A percentile compares a stretch with the other conserved stretches of the same genome.
These are phyloP conservation scores for Rhodamnia argentea DNA, from an alignment of 345 rosid genomes.

Conservation along the genomic window DNA sequence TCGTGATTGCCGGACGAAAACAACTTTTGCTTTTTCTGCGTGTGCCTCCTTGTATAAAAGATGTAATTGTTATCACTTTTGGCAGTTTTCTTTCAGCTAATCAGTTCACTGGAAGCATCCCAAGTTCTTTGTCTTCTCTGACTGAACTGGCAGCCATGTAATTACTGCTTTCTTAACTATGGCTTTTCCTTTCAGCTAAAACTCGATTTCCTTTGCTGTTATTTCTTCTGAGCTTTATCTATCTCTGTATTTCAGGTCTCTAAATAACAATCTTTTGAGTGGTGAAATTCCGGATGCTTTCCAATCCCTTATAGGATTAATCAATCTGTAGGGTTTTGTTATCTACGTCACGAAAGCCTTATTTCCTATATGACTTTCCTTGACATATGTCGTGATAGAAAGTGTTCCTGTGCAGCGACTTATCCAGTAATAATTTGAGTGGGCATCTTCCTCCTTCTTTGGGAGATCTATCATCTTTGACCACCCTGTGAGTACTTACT, in stretches of 20 bases:
- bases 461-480: slow-evolving; percentile 42
- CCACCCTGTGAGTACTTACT: slow-evolving; percentile 61
- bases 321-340: slow-evolving; percentile 66
- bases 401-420: slow-evolving; percentile 47
- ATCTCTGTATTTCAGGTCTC: slow-evolving; percentile 49
- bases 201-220: not conserved
- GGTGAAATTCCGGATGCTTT: slow-evolving; percentile 93
- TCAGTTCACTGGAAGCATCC: slow-evolving; percentile 87
- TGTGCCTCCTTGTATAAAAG: not conserved
- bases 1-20: not conserved
- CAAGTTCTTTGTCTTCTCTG: slow-evolving; percentile 62
- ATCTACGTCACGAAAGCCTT: not conserved
- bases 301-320: slow-evolving; percentile 46
- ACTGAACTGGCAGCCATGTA: slow-evolving; percentile 62
- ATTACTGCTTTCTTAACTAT: slow-evolving; percentile 1
- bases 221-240: not conserved
- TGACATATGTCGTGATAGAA: slow-evolving; percentile 4
- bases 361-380: not conserved
- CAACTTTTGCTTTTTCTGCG: not conserved
- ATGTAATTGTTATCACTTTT: slow-evolving; percentile 31
- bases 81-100: slow-evolving; percentile 93
- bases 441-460: slow-evolving; percentile 79
- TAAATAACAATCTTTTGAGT: slow-evolving; percentile 61
- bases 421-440: slow-evolving; percentile 75
- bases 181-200: not conserved